Base-by-base conservation (phyloP, 148 eudicot genomes). In the Cornus controversa region DNA sequence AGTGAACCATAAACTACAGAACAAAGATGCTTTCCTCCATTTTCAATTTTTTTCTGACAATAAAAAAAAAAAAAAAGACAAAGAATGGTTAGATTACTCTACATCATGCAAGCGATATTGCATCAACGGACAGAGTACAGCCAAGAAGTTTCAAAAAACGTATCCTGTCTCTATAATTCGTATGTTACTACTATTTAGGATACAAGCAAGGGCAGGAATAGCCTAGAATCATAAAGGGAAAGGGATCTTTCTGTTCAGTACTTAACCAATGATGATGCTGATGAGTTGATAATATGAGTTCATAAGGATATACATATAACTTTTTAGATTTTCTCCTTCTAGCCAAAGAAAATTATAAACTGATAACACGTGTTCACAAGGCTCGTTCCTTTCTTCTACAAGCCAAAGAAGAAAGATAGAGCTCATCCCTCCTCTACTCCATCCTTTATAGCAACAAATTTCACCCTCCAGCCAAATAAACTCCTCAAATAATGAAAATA, bases 1-100 rank as follows among this genome's bases (percentile, higher is more conserved):
- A 96, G 85, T 83, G 99, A 96, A 77, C 99, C 99, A 82, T 96
- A 96, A 87, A 96, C 99, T 71, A 96, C 98, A 83, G 99, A 96
- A 80, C 99, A 96, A 60, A 96, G 89, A 86, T 93, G 99, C 83
- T 81, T 84, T 80, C 93, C 88, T 69, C 69, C 83, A 66, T 67
- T 72, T 87, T 96, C 94, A 77, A 96, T 88, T 89, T 81, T 68
- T 84, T 84, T 90, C 99, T 96, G 90, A 69, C 58, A 64, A 66
- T 1, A 45, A 76, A 64, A 4, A 80, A 63, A 36, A 36, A 2
- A 36, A 36, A 40, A 0, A 40, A 66, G 25, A 82, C 69, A 22
- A 27, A 62, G 64, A 47, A 73, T 16, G 27, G 40, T 65, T 18
- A 77, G 75, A 29, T 29, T 40, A 60, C 15, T 66, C 28, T 10